These are phyloP conservation scores for Aspergillus aculeatinus DNA, from an alignment of 2,329 filamentous ascomycete genomes.

Conservation along the genomic window DNA sequence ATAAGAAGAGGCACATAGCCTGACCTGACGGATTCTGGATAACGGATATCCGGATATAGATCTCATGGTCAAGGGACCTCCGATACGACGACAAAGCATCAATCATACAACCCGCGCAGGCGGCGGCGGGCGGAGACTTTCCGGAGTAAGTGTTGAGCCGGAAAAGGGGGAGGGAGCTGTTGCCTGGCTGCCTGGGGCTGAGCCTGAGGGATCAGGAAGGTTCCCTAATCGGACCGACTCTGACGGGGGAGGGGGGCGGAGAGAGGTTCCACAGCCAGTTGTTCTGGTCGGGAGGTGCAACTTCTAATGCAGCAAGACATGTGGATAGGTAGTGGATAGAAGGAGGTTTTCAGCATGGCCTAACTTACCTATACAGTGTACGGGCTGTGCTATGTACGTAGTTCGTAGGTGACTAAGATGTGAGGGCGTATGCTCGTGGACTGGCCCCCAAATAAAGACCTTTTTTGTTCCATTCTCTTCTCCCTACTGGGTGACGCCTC, in stretches of 20 bases:
- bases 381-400: no score
- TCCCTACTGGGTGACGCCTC: no score
- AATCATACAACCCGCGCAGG: no score
- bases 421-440: no score
- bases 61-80: background rate
- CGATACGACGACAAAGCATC: no score
- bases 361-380: background rate
- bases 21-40: background rate
- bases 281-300: constrained; percentile 6
- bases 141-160: background rate
- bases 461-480: no score
- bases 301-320: background rate
- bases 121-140: background rate
- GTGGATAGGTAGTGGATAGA: background rate
- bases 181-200: background rate
- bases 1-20: no score
- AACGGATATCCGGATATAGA: background rate
- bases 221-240: background rate
- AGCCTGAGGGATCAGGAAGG: no score
- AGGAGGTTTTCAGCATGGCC: background rate
- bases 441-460: no score
- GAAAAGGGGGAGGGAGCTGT: background rate
- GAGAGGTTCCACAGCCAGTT: constrained; percentile 19
- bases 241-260: background rate
- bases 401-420: no score